Conservation (phyloP, 2,329 filamentous ascomycete genomes). For the Penicillium decumbens region DNA sequence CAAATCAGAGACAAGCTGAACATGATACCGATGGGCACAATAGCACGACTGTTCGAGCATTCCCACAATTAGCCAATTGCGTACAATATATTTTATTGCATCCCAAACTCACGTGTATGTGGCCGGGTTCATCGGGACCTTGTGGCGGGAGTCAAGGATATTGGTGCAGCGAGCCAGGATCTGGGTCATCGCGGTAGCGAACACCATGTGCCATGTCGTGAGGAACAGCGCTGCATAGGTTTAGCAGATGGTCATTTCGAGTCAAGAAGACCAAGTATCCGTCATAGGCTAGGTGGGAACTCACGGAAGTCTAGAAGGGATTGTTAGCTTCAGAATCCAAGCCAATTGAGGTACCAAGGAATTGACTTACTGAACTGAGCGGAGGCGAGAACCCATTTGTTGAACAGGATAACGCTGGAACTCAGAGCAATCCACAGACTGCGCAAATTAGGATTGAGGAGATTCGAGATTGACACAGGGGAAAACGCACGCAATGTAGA, state of each 20-base stretch:
- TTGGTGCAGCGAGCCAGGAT: constrained; percentile 82
- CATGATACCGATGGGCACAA: constrained; percentile 90
- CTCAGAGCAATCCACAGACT: constrained; percentile 89
- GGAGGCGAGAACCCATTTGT: constrained; percentile 92
- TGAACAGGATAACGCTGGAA: constrained; percentile 93
- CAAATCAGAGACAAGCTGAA: constrained; percentile 96
- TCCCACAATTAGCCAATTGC: background rate
- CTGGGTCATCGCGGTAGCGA: constrained; percentile 91
- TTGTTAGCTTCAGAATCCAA: constrained; percentile 7
- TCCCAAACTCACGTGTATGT: constrained; percentile 60
- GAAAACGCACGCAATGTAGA: constrained; percentile 30
- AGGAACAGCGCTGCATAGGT: constrained; percentile 55
- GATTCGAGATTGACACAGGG: background rate
- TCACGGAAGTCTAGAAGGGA: constrained; percentile 43
- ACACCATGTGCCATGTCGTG: constrained; percentile 89
- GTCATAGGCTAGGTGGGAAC: constrained; percentile 15
- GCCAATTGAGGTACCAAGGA: background rate
- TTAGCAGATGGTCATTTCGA: background rate
- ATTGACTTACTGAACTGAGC: constrained; percentile 67
- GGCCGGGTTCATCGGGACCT: constrained; percentile 89
- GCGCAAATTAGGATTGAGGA: constrained; percentile 7
- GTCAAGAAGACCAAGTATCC: background rate
- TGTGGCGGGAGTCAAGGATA: constrained; percentile 86
- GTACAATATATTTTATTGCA: background rate
- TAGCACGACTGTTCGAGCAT: constrained; percentile 57